Conservation (phyloP, 331 rosid genomes). For the Dryas integrifolia region DNA sequence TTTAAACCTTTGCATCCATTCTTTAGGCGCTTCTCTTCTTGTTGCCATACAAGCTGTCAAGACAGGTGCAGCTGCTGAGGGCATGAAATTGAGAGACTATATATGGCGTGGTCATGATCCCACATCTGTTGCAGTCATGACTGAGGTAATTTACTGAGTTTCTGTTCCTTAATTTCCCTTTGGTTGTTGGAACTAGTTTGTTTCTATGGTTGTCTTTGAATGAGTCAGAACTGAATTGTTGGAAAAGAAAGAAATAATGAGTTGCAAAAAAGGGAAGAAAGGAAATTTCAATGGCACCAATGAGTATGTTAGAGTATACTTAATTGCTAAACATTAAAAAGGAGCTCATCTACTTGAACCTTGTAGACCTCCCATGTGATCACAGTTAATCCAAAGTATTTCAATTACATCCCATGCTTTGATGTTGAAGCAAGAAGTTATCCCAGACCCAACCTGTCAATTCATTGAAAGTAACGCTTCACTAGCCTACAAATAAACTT, state of each 20-base stretch:
- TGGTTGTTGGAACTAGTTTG: conserved; percentile 5
- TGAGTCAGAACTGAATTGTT: not conserved
- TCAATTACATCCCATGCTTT: not conserved
- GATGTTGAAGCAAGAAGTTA: conserved; percentile 1
- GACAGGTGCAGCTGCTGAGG: conserved; percentile 96
- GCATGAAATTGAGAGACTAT: conserved; percentile 88
- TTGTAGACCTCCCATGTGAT: not conserved
- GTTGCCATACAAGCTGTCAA: conserved; percentile 98
- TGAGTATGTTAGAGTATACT: not conserved
- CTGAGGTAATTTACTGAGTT: conserved; percentile 59
- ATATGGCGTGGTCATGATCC: conserved; percentile 99
- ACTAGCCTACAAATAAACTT: not conserved
- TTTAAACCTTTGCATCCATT: conserved; percentile 18
- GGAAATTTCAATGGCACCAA: not conserved
- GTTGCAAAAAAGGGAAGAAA: not conserved
- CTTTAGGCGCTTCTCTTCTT: conserved; percentile 85
- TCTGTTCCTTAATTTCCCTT: conserved; percentile 6
- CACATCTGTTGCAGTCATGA: conserved; percentile 98
- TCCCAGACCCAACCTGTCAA: not conserved
- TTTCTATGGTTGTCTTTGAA: not conserved
- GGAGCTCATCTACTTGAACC: not conserved
- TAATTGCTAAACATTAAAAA: not conserved
- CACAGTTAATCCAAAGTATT: not conserved
- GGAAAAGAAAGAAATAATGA: not conserved
- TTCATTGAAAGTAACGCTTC: not conserved